Base-by-base conservation (phyloP, 495 filamentous ascomycete species). In the Niebla homalea region DNA sequence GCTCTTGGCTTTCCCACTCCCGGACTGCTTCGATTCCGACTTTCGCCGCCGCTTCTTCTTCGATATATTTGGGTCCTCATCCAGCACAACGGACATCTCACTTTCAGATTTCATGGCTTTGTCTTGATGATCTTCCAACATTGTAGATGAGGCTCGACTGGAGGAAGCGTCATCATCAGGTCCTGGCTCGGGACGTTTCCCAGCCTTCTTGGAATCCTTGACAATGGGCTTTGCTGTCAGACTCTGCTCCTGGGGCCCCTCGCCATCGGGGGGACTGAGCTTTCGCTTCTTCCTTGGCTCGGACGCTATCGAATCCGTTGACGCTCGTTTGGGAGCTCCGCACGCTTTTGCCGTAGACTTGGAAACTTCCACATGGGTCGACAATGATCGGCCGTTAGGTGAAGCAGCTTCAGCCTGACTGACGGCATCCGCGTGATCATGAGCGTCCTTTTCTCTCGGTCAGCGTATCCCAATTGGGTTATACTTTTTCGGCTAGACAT, bases 51-150 rank as follows among this genome's bases (percentile, higher is more conserved):
- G 63, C 41, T 64, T 62, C 46, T 70, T 72, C 48, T 67, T 73
- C 53, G 70, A 75, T 23, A 67, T 65, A 50, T 75, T 66, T 0
- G 81, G 82, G 14, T 77, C 74, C 41, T 87, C 81, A 56, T 89
- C 87, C 20, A 86, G 55, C 15, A 94, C 70, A 1, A 78, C 72
- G 6, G 88, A 94, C 70, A 92, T 71, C 47, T 89, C 86, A 61
- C 86, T 92, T 39, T 84, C 81, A 1, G 83, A 87, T 25, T 72
- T 75, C 18, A 79, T 70, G 4, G 61, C 70, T 26, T 56, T 50
- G 16, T 58, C 49, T 49, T 11, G 61, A 56, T 25, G 57, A 20
- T 44, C 64, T 60, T n/a, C 55, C 35, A 15, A 50, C 56, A 7
- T 58, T 52, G 12, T 51, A 18, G 32, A 15, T 25, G 38, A 45